Evolutionary conservation across 2,329 filamentous ascomycete genomes (phyloP).

Genomic region (Decorospora gaudefroyi): DNA sequence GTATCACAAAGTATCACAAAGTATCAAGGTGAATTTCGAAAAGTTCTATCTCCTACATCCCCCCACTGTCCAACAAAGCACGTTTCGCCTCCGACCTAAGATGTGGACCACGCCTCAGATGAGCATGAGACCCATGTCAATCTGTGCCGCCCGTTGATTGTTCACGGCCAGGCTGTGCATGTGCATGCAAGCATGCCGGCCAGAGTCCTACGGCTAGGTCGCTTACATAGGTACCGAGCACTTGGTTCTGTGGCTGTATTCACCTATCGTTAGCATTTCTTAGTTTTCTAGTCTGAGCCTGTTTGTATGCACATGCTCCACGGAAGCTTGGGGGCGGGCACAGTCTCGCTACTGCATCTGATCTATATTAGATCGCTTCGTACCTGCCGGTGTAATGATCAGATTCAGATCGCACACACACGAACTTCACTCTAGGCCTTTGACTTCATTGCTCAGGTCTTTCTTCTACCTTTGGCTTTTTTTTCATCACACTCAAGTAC

Average conservation of each 20-base stretch:
- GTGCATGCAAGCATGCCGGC: constrained; percentile 15
- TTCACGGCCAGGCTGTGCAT: constrained; percentile 18
- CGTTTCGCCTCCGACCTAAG: constrained; percentile 2
- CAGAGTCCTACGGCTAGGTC: constrained; percentile 16
- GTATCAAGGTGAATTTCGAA: too few species aligned
- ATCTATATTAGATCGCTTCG: constrained; percentile 16
- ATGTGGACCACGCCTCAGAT: constrained; percentile 20
- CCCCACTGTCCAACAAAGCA: constrained; percentile 18
- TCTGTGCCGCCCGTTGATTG: constrained; percentile 24
- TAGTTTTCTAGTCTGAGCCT: constrained; percentile 11
- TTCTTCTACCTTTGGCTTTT: too few species aligned
- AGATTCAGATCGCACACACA: constrained; percentile 1
- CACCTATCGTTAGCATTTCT: constrained; percentile 19
- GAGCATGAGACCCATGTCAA: constrained; percentile 21
- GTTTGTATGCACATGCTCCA: constrained; percentile 1
- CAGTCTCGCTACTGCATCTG: constrained; percentile 7
- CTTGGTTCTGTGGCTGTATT: constrained; percentile 18
- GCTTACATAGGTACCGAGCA: constrained; percentile 24
- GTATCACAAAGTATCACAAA: too few species aligned
- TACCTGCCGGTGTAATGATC: constrained; percentile 3
- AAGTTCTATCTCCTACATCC: too few species aligned
- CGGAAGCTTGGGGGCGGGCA: constrained; percentile 5
- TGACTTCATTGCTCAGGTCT: too few species aligned
- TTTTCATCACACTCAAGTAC: constrained; percentile 1
- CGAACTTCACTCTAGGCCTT: background rate